These are phyloP conservation scores for Trichoderma koningiopsis DNA, from an alignment of 2,329 filamentous ascomycete genomes.

Conservation along the genomic window DNA sequence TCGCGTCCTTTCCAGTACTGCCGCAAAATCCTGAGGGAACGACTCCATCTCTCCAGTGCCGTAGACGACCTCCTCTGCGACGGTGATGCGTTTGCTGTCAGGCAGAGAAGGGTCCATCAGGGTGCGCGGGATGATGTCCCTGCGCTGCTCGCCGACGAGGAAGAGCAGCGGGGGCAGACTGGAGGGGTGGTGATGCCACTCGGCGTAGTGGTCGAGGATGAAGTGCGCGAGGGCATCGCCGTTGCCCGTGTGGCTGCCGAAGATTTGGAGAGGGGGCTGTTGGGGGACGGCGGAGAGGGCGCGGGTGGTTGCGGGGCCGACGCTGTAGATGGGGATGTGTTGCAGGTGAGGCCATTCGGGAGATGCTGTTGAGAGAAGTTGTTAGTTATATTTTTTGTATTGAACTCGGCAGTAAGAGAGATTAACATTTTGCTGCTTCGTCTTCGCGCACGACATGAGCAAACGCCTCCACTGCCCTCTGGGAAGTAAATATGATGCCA, in stretches of 20 bases:
- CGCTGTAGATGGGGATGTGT: conserved; percentile 69
- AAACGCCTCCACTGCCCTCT: conserved; percentile 81
- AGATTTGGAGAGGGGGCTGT: conserved; percentile 60
- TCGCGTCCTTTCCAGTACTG: conserved; percentile 50
- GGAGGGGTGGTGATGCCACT: conserved; percentile 45
- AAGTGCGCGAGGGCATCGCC: conserved; percentile 77
- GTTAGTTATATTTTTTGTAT: too few species aligned
- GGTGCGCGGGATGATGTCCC: conserved; percentile 86
- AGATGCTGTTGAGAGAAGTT: neutral
- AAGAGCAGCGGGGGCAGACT: conserved; percentile 72
- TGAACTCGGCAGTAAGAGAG: too few species aligned
- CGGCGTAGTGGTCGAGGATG: conserved; percentile 76
- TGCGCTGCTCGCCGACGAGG: conserved; percentile 82
- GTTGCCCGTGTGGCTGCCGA: conserved; percentile 81
- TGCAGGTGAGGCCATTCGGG: conserved; percentile 55
- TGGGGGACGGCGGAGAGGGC: conserved; percentile 63
- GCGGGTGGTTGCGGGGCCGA: conserved; percentile 78
- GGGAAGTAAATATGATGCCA: conserved; percentile 82
- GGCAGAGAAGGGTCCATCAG: conserved; percentile 63
- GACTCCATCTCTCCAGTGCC: conserved; percentile 79
- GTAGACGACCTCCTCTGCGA: conserved; percentile 84
- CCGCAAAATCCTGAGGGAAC: conserved; percentile 69
- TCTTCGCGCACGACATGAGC: conserved; percentile 59
- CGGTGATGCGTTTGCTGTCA: conserved; percentile 55
- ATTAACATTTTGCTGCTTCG: neutral